Base-by-base conservation (phyloP, 805 yeast species). In the Candida saitoana region DNA sequence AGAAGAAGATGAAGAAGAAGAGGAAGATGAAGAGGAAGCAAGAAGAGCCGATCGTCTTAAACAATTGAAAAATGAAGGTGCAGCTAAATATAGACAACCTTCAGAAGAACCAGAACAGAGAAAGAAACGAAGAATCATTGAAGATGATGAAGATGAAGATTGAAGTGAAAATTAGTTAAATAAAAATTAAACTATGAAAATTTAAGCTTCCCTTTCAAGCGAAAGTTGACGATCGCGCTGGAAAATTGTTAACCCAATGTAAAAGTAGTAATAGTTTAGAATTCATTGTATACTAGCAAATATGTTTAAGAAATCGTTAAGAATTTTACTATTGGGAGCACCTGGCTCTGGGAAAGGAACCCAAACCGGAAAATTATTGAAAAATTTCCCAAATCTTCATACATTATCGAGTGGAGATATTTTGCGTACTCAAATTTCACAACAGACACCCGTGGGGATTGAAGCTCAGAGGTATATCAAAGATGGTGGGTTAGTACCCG, bases 311-410 rank as follows among this genome's bases (percentile, higher is more conserved):
- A 45, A 43, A 35, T 82, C 90, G 1, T 57, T 84, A 14, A 68
- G 96, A 52, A 62, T 88, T 30, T 70, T 90, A 19, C 68, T 90
- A 6, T 65, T 91, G 18, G 97, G 97, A 3, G 96, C 97, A 0
- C 98, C 98, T 0, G 98, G 98, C 0, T 76, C 96, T 1, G 98
- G 98, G 1, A 90, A 90, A 58, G 97, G 97, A 1, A 90, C 98
- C 0, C 86, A 84, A 50, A 84, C 96, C 0, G 64, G 84, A 2
- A 72, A 81, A 45, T 67, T 90, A 3, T 59, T 83, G 44, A 73
- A 76, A 39, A 62, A 66, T 32, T 73, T 81, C 44, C 75, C 84
- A 2, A 52, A 57, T 3, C 60, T 90, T 17, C 59, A 71, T 11
- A 67, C 91, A 1, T 63, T 91, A 6, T 81, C 96, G 1, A 83